Conservation (phyloP, 768 basidiomycete genomes). For the Cubamyces sp. region DNA sequence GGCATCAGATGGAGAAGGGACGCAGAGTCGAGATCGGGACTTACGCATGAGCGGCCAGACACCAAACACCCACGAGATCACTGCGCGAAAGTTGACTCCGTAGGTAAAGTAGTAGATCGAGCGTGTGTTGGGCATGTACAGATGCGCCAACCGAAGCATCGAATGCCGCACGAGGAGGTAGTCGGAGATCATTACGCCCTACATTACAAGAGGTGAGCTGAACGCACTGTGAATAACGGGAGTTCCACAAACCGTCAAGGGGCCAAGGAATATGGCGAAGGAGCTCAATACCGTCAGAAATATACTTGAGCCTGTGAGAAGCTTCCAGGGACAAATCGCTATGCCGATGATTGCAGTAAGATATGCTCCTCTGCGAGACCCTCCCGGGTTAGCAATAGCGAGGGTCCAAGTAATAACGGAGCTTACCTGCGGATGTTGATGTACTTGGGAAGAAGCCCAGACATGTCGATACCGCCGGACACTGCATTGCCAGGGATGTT, state of each 20-base stretch:
- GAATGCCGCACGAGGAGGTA: conserved; percentile 30
- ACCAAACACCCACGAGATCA: conserved; percentile 30
- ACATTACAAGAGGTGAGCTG: not conserved
- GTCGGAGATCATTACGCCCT: conserved; percentile 44
- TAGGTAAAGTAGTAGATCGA: conserved; percentile 30
- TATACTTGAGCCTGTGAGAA: conserved; percentile 40
- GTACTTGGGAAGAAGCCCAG: conserved; percentile 45
- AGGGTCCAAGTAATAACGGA: not conserved
- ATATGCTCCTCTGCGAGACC: conserved; percentile 36
- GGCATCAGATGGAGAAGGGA: not conserved
- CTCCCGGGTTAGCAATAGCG: not conserved
- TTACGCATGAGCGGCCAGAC: conserved; percentile 28
- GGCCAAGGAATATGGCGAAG: conserved; percentile 51
- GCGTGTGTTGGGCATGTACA: conserved; percentile 26
- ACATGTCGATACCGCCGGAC: conserved; percentile 40
- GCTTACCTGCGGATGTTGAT: conserved; percentile 47
- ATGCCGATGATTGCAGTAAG: conserved; percentile 36
- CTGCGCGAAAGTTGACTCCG: conserved; percentile 33
- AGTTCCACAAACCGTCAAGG: conserved; percentile 35
- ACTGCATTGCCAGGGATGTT: conserved; percentile 32
- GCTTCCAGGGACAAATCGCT: conserved; percentile 48
- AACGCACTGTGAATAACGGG: not conserved
- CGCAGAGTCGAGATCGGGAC: not conserved
- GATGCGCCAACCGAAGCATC: conserved; percentile 27
- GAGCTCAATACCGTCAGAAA: conserved; percentile 45